A percentile compares a stretch with the other conserved stretches of the same genome.
phyloP scores from a whole-genome alignment of 176 grass and related monocot species.

The Microstegium vimineum region DNA sequence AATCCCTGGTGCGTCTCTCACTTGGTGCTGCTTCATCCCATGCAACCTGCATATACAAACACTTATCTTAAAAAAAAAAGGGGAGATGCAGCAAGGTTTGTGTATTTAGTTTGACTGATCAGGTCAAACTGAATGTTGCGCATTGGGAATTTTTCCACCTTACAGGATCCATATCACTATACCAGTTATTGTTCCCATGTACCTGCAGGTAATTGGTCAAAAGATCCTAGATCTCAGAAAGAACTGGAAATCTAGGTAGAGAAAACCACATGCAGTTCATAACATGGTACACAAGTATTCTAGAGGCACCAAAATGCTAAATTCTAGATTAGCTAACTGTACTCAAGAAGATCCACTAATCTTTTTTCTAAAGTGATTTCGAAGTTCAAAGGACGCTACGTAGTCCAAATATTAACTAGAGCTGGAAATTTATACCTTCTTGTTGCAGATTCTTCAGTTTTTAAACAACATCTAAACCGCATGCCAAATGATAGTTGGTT shows the following conservation, averaged over 20 bases:
- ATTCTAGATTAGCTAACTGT: background rate
- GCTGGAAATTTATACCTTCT: slow-evolving; percentile 47
- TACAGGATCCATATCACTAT: slow-evolving; percentile 68
- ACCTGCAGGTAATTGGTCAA: slow-evolving; percentile 43
- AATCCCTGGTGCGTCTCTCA: slow-evolving; percentile 65
- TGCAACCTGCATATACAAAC: slow-evolving; percentile 54
- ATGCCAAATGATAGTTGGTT: slow-evolving; percentile 79
- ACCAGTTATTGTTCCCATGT: slow-evolving; percentile 80
- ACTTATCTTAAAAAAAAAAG: slow-evolving; percentile 32
- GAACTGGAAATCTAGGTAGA: background rate
- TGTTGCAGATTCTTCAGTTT: slow-evolving; percentile 76
- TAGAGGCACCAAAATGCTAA: slow-evolving; percentile 11
- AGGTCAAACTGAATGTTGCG: slow-evolving; percentile 62
- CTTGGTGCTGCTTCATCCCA: slow-evolving; percentile 75
- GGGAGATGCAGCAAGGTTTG: background rate
- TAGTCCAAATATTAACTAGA: slow-evolving; percentile 32
- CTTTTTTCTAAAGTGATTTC: background rate
- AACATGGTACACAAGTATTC: slow-evolving; percentile 2
- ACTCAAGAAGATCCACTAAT: slow-evolving; percentile 13
- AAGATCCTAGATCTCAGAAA: background rate
- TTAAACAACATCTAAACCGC: slow-evolving; percentile 90
- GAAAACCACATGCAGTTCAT: background rate
- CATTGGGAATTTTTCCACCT: slow-evolving; percentile 75
- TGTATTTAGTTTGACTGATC: slow-evolving; percentile 17
- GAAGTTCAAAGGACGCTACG: background rate